Conservation (phyloP, 2,329 filamentous ascomycete species). For the Pseudocercospora musae region DNA sequence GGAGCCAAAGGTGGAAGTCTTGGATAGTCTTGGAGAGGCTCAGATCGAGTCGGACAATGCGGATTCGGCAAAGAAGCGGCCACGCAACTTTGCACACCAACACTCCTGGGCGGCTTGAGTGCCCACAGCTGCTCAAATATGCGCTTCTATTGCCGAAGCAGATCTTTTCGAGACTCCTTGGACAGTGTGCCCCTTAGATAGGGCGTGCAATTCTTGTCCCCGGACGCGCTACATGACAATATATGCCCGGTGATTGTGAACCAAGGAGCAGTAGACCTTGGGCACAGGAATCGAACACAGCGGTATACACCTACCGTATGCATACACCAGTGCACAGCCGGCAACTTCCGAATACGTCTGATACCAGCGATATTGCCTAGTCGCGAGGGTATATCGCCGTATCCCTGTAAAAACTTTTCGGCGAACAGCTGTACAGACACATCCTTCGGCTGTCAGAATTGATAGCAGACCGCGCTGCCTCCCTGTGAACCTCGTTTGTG, state of each 20-base stretch:
- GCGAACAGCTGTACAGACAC: background rate
- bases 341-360: too few species aligned
- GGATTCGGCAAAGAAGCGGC: conserved; percentile 10
- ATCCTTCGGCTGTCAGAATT: background rate
- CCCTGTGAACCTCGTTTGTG: background rate
- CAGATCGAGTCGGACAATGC: background rate
- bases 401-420: too few species aligned
- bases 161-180: background rate
- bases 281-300: conserved; percentile 14
- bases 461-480: background rate
- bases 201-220: background rate
- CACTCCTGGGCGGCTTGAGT: conserved; percentile 1
- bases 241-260: conserved; percentile 2
- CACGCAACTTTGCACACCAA: conserved; percentile 2
- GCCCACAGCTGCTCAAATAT: conserved; percentile 7
- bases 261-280: conserved; percentile 13
- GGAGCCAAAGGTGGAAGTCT: conserved; percentile 12
- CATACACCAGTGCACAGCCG: too few species aligned
- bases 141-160: conserved; percentile 12
- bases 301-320: too few species aligned
- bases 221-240: conserved; percentile 1
- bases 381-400: too few species aligned
- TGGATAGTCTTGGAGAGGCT: conserved; percentile 12
- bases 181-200: background rate
- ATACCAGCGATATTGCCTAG: too few species aligned